phyloP scores from a whole-genome alignment of 495 filamentous ascomycete species.

The Hypoxylon trugodes region DNA sequence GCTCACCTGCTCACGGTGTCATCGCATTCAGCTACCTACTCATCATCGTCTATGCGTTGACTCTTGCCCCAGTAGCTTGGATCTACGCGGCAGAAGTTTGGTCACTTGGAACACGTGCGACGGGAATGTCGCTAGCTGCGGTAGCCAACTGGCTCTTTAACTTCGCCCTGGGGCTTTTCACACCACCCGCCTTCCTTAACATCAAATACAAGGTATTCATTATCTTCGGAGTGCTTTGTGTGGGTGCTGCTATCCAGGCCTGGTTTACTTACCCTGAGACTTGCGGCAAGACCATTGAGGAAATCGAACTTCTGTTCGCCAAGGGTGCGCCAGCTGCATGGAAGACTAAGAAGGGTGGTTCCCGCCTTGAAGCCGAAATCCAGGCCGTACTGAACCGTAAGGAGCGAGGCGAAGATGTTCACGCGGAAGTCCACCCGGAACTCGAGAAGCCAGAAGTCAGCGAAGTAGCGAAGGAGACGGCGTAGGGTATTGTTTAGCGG shows the following conservation, averaged over 20 bases:
- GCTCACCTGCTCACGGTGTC: constrained; percentile 69
- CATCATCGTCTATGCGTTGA: constrained; percentile 74
- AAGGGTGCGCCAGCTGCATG: constrained; percentile 62
- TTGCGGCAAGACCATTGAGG: constrained; percentile 73
- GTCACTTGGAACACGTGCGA: constrained; percentile 76
- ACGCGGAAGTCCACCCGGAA: constrained; percentile 25
- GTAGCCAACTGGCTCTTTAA: constrained; percentile 81
- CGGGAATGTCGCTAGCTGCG: constrained; percentile 72
- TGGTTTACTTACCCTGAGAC: constrained; percentile 79
- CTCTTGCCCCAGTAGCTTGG: constrained; percentile 75
- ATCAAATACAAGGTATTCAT: constrained; percentile 78
- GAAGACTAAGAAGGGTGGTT: constrained; percentile 66
- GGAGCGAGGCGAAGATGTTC: constrained; percentile 35
- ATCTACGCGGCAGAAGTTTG: constrained; percentile 81
- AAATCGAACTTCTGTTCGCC: constrained; percentile 70
- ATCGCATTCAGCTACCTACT: constrained; percentile 79
- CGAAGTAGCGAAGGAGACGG: constrained; percentile 28
- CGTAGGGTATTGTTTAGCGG: background rate
- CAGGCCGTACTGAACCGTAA: constrained; percentile 50
- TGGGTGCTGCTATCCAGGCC: constrained; percentile 68
- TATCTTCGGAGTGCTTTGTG: constrained; percentile 76
- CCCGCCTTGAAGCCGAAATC: constrained; percentile 54
- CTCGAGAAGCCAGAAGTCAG: constrained; percentile 23
- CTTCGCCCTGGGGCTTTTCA: constrained; percentile 75
- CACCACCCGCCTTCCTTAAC: constrained; percentile 74